These are phyloP conservation scores for Rhizophagus clarus DNA, from an alignment of 192 early-diverging fungal species.

Conservation along the genomic window DNA sequence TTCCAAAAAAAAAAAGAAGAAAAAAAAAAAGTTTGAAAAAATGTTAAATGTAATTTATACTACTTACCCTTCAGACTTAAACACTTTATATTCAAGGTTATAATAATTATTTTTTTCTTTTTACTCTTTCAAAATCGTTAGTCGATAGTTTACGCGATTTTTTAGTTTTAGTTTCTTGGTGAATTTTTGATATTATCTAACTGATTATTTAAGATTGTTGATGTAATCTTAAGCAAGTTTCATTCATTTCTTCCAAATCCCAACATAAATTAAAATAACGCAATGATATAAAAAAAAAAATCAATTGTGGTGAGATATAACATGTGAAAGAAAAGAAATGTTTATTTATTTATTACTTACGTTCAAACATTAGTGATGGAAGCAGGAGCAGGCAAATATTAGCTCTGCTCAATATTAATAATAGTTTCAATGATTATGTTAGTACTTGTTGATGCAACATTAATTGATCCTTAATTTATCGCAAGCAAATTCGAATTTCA, in stretches of 20 bases:
- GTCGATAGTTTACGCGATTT: background rate
- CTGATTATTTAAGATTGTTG: background rate
- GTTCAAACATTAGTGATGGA: background rate
- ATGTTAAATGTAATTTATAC: background rate
- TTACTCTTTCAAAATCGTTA: background rate
- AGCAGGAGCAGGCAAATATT: background rate
- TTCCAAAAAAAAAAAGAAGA: too few relatives aligned
- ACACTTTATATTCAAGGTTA: background rate
- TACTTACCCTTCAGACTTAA: background rate
- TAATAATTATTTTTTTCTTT: background rate
- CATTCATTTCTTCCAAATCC: background rate
- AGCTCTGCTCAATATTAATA: background rate
- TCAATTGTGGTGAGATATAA: background rate
- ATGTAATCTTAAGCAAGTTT: background rate
- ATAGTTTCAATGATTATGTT: background rate
- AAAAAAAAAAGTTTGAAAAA: too few relatives aligned
- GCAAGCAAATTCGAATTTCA: constrained; percentile 8
- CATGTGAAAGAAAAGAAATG: background rate
- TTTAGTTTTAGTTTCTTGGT: background rate
- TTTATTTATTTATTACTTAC: background rate
- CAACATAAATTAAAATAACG: background rate
- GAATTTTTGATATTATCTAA: background rate
- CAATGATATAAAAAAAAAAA: background rate
- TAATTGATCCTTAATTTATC: background rate
- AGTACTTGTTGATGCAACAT: too few relatives aligned